Percentiles rank a stretch among this genome's conserved stretches.
phyloP scores from a whole-genome alignment of 306 rosid genomes.

The Bauhinia variegata region DNA sequence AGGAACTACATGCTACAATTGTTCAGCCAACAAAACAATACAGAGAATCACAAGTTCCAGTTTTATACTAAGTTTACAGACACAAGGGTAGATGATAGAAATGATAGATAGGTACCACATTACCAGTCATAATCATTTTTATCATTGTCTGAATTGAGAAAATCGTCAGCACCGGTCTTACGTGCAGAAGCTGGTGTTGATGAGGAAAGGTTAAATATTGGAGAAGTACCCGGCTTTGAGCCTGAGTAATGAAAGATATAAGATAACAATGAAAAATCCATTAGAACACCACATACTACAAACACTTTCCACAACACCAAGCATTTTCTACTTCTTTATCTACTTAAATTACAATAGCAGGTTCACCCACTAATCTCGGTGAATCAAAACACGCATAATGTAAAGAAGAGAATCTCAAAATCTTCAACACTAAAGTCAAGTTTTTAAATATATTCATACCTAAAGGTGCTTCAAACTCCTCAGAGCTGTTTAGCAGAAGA shows the following conservation, averaged over 20 bases:
- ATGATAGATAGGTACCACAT: slow-evolving; percentile 25
- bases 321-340: too few relatives aligned
- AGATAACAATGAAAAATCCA: slow-evolving; percentile 17
- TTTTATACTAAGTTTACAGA: slow-evolving; percentile 10
- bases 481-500: slow-evolving; percentile 68
- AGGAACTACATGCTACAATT: slow-evolving; percentile 20
- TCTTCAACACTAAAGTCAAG: background rate
- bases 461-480: slow-evolving; percentile 72
- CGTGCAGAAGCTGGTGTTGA: slow-evolving; percentile 61
- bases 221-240: slow-evolving; percentile 60
- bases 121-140: slow-evolving; percentile 95
- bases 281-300: too few relatives aligned
- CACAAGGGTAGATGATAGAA: slow-evolving; percentile 2
- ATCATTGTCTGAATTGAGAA: slow-evolving; percentile 78
- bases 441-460: slow-evolving; percentile 45
- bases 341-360: background rate
- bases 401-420: slow-evolving; percentile 27
- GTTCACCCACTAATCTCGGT: slow-evolving; percentile 9
- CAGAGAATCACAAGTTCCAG: background rate
- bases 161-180: slow-evolving; percentile 72
- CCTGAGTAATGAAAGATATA: slow-evolving; percentile 49
- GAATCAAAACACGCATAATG: slow-evolving; percentile 2
- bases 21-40: slow-evolving; percentile 4
- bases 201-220: slow-evolving; percentile 61
- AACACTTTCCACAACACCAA: too few relatives aligned